These are phyloP conservation scores for Mollisiaceae sp. DNA, from an alignment of 2,329 filamentous ascomycete genomes.

Conservation along the genomic window DNA sequence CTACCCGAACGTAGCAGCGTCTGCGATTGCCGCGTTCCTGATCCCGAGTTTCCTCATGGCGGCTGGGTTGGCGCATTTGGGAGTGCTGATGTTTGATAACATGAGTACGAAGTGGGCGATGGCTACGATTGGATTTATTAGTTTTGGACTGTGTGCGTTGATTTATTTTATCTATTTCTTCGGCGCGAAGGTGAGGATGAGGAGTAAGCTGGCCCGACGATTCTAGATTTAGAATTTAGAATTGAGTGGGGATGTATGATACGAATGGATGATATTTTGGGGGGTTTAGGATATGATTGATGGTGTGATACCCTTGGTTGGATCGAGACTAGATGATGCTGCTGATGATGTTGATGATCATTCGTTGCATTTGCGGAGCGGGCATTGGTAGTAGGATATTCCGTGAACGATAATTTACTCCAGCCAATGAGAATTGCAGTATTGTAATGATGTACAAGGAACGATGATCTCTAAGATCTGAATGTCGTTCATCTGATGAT, in stretches of 20 bases:
- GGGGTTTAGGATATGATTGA: neutral
- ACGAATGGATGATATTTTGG: neutral
- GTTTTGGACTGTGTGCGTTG: slow-evolving; percentile 46
- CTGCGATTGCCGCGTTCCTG: slow-evolving; percentile 49
- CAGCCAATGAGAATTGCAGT: neutral
- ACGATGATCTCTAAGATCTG: too few species aligned
- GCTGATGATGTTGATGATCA: neutral
- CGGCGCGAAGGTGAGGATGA: slow-evolving; percentile 42
- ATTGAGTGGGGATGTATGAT: neutral
- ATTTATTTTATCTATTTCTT: slow-evolving; percentile 51
- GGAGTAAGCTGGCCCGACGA: slow-evolving; percentile 45
- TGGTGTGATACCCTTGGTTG: slow-evolving; percentile 1
- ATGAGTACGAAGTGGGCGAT: slow-evolving; percentile 49
- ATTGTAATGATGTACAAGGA: neutral
- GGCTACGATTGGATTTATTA: slow-evolving; percentile 48
- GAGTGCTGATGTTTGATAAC: slow-evolving; percentile 42
- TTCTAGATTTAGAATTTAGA: slow-evolving; percentile 19
- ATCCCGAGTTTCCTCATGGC: slow-evolving; percentile 51
- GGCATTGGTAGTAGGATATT: neutral
- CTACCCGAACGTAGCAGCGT: slow-evolving; percentile 49
- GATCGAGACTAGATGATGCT: neutral
- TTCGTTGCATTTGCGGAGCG: slow-evolving; percentile 1
- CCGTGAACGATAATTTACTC: too few species aligned
- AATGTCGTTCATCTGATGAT: too few species aligned
- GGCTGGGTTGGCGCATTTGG: slow-evolving; percentile 47